Evolutionary conservation across 2,329 filamentous ascomycete genomes (phyloP).

Genomic region (Ophiostoma triangulosporum): DNA sequence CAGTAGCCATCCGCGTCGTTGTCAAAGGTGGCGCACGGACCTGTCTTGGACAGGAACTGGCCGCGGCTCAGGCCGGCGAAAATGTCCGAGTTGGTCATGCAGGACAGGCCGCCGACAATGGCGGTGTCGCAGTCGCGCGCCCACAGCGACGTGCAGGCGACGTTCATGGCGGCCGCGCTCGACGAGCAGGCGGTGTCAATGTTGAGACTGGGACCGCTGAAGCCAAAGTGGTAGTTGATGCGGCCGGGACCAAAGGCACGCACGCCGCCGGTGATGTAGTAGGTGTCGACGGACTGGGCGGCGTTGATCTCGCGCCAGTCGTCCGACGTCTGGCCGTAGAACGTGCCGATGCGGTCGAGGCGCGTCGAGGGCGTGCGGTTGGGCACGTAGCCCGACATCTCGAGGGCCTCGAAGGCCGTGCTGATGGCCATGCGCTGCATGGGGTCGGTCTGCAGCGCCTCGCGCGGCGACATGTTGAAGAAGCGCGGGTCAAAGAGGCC

Average conservation of each 20-base stretch:
- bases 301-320: slow-evolving; percentile 68
- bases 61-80: slow-evolving; percentile 63
- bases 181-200: slow-evolving; percentile 72
- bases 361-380: slow-evolving; percentile 61
- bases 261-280: slow-evolving; percentile 32
- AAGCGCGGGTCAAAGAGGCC: slow-evolving; percentile 71
- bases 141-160: slow-evolving; percentile 61
- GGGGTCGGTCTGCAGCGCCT: slow-evolving; percentile 63
- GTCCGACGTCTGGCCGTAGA: slow-evolving; percentile 62
- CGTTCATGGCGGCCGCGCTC: slow-evolving; percentile 56
- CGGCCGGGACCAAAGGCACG: slow-evolving; percentile 36
- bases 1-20: slow-evolving; percentile 73
- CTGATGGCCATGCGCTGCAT: slow-evolving; percentile 66
- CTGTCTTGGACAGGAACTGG: slow-evolving; percentile 65
- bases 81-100: slow-evolving; percentile 70
- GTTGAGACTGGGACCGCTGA: slow-evolving; percentile 57
- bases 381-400: slow-evolving; percentile 66
- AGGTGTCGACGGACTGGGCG: slow-evolving; percentile 53
- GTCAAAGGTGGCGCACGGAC: slow-evolving; percentile 69
- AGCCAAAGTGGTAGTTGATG: slow-evolving; percentile 68
- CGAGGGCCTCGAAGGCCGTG: slow-evolving; percentile 69
- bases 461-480: slow-evolving; percentile 76
- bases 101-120: slow-evolving; percentile 63
- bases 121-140: slow-evolving; percentile 69
- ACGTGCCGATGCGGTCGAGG: slow-evolving; percentile 50